phyloP scores from a whole-genome alignment of 306 rosid species.

The Ochetophila trinervis region DNA sequence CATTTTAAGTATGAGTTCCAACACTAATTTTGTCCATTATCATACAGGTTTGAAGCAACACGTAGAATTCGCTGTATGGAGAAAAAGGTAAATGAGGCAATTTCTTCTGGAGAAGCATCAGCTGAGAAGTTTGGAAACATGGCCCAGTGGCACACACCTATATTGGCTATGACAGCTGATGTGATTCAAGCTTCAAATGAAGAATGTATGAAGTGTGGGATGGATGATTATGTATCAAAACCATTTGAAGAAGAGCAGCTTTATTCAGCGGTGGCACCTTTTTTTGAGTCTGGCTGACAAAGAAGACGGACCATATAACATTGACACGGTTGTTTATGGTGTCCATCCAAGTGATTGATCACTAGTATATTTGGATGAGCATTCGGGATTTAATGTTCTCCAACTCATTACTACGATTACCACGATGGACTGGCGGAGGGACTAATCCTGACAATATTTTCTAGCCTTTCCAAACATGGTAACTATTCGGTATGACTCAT shows the following conservation, averaged over 20 bases:
- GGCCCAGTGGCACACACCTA: constrained; percentile 73
- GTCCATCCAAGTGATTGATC: constrained; percentile 20
- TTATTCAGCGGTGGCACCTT: constrained; percentile 51
- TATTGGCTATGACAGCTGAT: constrained; percentile 97
- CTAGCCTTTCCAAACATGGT: constrained; percentile 8
- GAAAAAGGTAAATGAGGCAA: constrained; percentile 47
- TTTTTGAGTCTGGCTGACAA: constrained; percentile 47
- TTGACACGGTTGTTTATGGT: constrained; percentile 10
- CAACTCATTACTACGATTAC: constrained; percentile 9
- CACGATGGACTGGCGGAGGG: constrained; percentile 28
- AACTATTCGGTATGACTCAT: constrained; percentile 13
- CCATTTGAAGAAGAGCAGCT: constrained; percentile 90
- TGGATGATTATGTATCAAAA: constrained; percentile 85
- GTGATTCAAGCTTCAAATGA: constrained; percentile 73
- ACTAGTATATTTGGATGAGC: constrained; percentile 11
- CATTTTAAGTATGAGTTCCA: not conserved
- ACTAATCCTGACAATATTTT: constrained; percentile 9
- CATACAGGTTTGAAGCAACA: constrained; percentile 75
- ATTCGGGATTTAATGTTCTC: constrained; percentile 7
- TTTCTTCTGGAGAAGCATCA: constrained; percentile 58
- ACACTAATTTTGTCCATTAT: constrained; percentile 13
- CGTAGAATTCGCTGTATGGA: constrained; percentile 59
- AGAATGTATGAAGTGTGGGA: constrained; percentile 81
- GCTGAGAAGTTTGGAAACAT: constrained; percentile 51
- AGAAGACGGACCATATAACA: constrained; percentile 3